phyloP scores from a whole-genome alignment of 1,284 basidiomycete genomes.

The Rhodotorula sp. region DNA sequence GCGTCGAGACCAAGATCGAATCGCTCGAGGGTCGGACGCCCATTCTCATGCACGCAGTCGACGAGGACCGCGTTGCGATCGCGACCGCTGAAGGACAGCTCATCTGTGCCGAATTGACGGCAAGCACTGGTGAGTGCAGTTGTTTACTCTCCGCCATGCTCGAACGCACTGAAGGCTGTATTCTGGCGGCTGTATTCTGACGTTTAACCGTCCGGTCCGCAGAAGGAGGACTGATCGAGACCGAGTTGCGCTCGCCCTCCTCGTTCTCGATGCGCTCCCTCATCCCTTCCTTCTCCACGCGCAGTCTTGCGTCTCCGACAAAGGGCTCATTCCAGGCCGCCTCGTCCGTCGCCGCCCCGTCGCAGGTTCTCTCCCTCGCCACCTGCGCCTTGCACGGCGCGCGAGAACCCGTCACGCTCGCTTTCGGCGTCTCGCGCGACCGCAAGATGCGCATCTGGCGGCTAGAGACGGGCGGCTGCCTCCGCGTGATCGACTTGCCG shows the following conservation, averaged over 20 bases:
- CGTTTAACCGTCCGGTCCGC: not conserved
- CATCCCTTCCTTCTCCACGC: constrained; percentile 37
- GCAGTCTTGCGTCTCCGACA: constrained; percentile 21
- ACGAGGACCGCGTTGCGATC: constrained; percentile 22
- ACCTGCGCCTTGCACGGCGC: not conserved
- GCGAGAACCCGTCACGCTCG: constrained; percentile 6
- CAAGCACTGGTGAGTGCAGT: constrained; percentile 7
- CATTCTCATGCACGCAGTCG: constrained; percentile 22
- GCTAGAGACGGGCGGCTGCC: constrained; percentile 46
- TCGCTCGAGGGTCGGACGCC: constrained; percentile 16
- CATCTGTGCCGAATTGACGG: constrained; percentile 15
- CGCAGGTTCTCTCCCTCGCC: constrained; percentile 30
- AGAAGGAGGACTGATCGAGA: constrained; percentile 34
- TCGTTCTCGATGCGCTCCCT: constrained; percentile 35
- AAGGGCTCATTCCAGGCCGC: constrained; percentile 1
- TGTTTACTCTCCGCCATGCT: too few species aligned
- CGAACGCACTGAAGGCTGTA: too few species aligned
- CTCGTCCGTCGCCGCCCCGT: constrained; percentile 9
- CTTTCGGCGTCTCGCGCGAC: constrained; percentile 83
- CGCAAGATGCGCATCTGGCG: constrained; percentile 78
- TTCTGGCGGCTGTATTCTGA: not conserved
- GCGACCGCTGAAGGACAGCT: constrained; percentile 29
- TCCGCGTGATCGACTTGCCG: constrained; percentile 49
- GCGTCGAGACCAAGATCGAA: constrained; percentile 30
- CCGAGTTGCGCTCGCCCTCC: constrained; percentile 27